These are phyloP conservation scores for Volvox carteri DNA, from an alignment of 163 green algal genomes.

Conservation along the genomic window DNA sequence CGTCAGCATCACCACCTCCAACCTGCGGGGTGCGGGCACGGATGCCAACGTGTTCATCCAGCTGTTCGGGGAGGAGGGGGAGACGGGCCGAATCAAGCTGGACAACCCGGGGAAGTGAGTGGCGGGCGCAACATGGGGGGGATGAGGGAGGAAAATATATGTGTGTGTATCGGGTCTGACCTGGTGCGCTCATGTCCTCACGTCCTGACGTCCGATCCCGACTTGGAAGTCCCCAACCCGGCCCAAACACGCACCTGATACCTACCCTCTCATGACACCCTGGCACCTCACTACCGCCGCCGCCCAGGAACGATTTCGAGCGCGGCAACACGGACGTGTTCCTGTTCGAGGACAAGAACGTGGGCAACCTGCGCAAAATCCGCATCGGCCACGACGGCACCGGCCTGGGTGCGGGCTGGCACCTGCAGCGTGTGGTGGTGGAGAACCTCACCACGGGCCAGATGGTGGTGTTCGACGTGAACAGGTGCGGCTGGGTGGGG, in stretches of 20 bases:
- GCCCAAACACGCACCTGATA: too few species aligned
- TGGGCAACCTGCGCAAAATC: conserved; percentile 65
- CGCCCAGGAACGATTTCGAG: conserved; percentile 80
- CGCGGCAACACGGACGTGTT: conserved; percentile 76
- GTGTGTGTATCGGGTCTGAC: too few species aligned
- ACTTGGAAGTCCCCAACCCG: too few species aligned
- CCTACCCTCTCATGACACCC: too few species aligned
- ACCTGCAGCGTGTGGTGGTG: conserved; percentile 64
- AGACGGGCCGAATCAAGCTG: conserved; percentile 61
- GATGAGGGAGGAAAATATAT: too few species aligned
- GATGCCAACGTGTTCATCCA: conserved; percentile 78
- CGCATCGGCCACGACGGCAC: conserved; percentile 70
- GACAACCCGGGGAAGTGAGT: conserved; percentile 65
- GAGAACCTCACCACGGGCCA: conserved; percentile 56
- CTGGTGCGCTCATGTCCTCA: neutral
- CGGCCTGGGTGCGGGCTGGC: conserved; percentile 70
- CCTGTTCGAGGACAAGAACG: conserved; percentile 64
- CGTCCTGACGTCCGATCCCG: too few species aligned
- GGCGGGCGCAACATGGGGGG: neutral
- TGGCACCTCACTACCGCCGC: too few species aligned
- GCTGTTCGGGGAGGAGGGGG: conserved; percentile 61
- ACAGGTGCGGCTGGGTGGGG: conserved; percentile 44
- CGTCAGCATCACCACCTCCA: conserved; percentile 60
- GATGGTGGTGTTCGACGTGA: conserved; percentile 63
- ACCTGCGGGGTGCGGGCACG: conserved; percentile 69